Base-by-base conservation (phyloP, 306 rosid species). In the Trichosanthes truncata region DNA sequence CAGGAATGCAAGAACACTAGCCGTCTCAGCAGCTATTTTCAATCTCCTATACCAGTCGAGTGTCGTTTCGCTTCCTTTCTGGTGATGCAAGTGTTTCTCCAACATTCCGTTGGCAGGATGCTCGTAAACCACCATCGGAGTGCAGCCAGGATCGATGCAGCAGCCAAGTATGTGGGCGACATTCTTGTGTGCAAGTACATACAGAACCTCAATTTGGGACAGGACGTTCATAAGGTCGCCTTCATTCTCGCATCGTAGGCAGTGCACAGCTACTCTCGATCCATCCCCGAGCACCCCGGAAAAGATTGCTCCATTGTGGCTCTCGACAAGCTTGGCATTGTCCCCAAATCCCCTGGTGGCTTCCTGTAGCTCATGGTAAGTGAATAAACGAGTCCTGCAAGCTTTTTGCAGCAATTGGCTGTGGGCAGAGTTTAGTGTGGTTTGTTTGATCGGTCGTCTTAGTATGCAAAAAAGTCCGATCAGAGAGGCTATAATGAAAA, bases 31-130 rank as follows among this genome's bases (percentile, higher is more conserved):
- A 63, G 93, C 97, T 80, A 93, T 90, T 69, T 79, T 86, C 74
- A 95, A 78, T 84, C 99, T 93, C 55, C 53, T 90, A 81, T 81
- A 84, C 99, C 99, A 95, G 57, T 90, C 97, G 33, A 95, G 88
- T 66, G 85, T 80, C 51, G 61, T 26, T 29, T 86, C 84, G 76
- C 84, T 80, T 9, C 87, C 96, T 78, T 86, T 87, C 10, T 36
- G 83, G 75, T 81, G 85, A 40, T 76, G 89, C 80, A 95, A 85
- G 81, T 93, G 93, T 41, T 95, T 92, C 80, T 93, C 88, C 23
- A 95, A 74, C 9, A 96, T 95, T 38, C 93, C 97, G 23, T 93
- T 91, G 33, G 85, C 82, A 15, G 97, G 97, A 78, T 90, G 84
- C 52, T 93, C 96, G 40, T 95, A 93, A 48, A 95, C 91, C 15